Evolutionary conservation across 2,329 filamentous ascomycete species (phyloP), one percentile per base, ranked within the genome.

Genomic region (Clonostachys rhizophaga): DNA sequence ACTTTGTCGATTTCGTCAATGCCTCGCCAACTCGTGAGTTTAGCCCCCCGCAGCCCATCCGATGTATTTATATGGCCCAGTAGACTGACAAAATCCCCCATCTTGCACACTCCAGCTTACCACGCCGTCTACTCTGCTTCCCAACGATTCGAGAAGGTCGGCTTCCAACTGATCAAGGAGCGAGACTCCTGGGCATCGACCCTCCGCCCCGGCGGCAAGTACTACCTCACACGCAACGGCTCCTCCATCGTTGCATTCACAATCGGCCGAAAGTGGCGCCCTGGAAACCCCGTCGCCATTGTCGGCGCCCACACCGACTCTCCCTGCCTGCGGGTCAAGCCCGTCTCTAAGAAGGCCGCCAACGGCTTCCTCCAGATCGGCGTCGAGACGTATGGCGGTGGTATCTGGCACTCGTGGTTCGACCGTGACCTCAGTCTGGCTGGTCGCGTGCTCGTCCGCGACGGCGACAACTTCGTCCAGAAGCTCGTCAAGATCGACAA

Each of bases 351-450:
- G 71, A 94, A 92, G 71, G 79, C 81, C 60, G 84, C 81, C 47
- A 87, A 88, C 54, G 92, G 92, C 12, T 99, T 94, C 67, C 70
- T 96, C 52, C 94, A 99, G 69, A 85, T 99, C 48, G 94, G 91
- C 46, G 92, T 96, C 45, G 94, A 99, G 75, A 92, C 90, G 2
- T 99, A 99, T 62, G 94, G 94, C 46, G 94, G 94, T 51, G 94
- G 94, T 47, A 85, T 97, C 60, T 97, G 92, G 92, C 91, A 96
- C 68, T 95, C 89, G 42, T 99, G 87, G 94, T 99, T 99, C 62
- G 94, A 99, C 66, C 85, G 94, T 44, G 94, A 99, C 65, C 74
- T 99, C 52, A 87, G 89, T 57, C 83, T 97, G 46, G 94, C 94
- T 34, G 94, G 94, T 9, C 81, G 94, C 50, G 89, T 89, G 13